Evolutionary conservation across 805 yeast genomes (phyloP).

Genomic region (Metschnikowia sp.): DNA sequence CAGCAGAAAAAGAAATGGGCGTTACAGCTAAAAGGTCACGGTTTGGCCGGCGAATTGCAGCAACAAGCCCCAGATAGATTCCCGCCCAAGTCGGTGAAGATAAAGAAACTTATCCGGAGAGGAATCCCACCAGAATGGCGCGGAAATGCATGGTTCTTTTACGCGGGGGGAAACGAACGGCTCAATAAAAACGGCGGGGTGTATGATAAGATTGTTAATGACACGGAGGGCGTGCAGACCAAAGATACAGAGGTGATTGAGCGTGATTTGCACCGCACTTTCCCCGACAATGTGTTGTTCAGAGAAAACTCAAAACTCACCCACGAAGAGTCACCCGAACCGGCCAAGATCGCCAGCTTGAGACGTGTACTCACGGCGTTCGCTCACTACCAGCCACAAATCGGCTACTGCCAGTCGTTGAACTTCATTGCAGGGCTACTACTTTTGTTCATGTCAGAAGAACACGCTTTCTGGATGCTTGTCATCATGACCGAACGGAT

Average conservation of each 20-base stretch:
- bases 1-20: constrained; percentile 79
- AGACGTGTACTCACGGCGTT: constrained; percentile 82
- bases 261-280: constrained; percentile 88
- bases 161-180: constrained; percentile 79
- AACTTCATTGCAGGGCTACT: constrained; percentile 89
- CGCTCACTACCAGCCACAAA: constrained; percentile 79
- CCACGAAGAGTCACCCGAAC: constrained; percentile 36
- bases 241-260: constrained; percentile 91
- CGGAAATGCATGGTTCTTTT: constrained; percentile 95
- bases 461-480: constrained; percentile 91
- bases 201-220: constrained; percentile 63
- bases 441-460: constrained; percentile 83
- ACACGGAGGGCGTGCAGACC: constrained; percentile 51
- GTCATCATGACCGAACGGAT: constrained; percentile 83
- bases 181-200: constrained; percentile 68
- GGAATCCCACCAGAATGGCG: constrained; percentile 98
- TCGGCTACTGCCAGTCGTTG: constrained; percentile 94
- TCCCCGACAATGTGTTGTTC: constrained; percentile 88
- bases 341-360: constrained; percentile 63
- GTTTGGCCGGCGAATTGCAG: constrained; percentile 42
- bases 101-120: constrained; percentile 77
- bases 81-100: constrained; percentile 74
- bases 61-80: constrained; percentile 53
- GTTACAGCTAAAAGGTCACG: constrained; percentile 59
- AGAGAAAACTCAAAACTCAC: constrained; percentile 26